These are phyloP conservation scores for Linum usitatissimum DNA, from an alignment of 345 rosid genomes.

Conservation along the genomic window DNA sequence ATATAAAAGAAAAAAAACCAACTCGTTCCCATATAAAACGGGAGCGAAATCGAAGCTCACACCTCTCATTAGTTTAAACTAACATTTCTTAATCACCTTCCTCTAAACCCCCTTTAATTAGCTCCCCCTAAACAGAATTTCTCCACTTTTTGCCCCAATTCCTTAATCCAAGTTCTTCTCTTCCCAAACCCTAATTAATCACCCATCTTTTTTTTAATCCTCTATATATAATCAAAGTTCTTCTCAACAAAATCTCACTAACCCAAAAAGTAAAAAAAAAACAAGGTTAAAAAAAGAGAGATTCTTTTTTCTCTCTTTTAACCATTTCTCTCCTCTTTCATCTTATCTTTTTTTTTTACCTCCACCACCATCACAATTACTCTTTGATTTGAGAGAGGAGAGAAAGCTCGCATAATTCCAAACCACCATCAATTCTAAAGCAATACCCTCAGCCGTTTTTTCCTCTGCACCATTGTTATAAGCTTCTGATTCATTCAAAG, in stretches of 20 bases:
- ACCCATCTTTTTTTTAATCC: not conserved
- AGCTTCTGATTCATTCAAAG: not conserved
- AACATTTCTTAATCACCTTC: not conserved
- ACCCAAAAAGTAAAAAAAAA: not conserved
- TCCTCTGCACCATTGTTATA: no score
- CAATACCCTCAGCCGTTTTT: not conserved
- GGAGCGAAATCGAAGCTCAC: constrained; percentile 35
- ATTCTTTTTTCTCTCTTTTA: constrained; percentile 3
- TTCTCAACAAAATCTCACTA: not conserved
- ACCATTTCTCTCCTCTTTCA: constrained; percentile 14
- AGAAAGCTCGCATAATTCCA: constrained; percentile 5
- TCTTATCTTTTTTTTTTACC: not conserved
- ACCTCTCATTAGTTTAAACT: constrained; percentile 15
- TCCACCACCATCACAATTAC: constrained; percentile 1
- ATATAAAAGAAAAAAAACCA: not conserved
- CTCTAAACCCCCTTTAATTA: not conserved
- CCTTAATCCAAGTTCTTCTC: not conserved
- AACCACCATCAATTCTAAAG: constrained; percentile 4
- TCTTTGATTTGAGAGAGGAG: constrained; percentile 22
- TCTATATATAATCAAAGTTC: not conserved
- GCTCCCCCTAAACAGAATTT: no score
- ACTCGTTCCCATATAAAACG: constrained; percentile 3
- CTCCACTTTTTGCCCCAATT: not conserved
- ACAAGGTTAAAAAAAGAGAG: not conserved
- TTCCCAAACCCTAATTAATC: not conserved